Evolutionary conservation across 2,329 filamentous ascomycete species (phyloP), one percentile per base, ranked within the genome.

Genomic region (Fusarium brevicatenulatum): DNA sequence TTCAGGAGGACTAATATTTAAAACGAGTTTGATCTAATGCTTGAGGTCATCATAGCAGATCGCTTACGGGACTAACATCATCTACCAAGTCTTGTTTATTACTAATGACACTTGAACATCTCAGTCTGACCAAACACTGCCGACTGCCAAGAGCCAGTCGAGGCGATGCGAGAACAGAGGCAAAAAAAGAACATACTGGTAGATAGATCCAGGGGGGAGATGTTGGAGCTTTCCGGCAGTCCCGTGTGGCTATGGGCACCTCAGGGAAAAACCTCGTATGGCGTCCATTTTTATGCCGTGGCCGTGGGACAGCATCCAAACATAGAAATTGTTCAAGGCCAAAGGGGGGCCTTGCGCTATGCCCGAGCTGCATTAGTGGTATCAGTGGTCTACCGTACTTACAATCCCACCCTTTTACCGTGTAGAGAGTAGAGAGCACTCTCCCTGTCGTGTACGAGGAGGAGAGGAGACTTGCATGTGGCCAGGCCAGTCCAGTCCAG

Each of bases 251-350:
- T 77, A 75, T 75, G 75, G 47, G 36, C 61, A 25, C 25, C 25
- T 25, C 25, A 72, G 63, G 61, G 71, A 53, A 74, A 71, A 72
- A 74, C 32, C 71, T 73, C 71, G 71, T 74, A 73, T 73, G 72
- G 61, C 57, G 72, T 54, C 60, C 67, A 60, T 72, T 74, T 72
- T 74, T 74, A 72, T 74, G 71, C 63, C 39, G 56, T 68, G 72
- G 69, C 43, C 63, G 64, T 76, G 69, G 71, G 68, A 77, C 75
- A 77, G 55, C 66, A 74, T 40, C 70, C 75, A 77, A 76, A 77
- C 70, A 75, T 76, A 76, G 75, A 54, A 74, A 71, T 76, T 74
- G 63, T 65, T 32, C 54, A 64, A 60, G 25, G 59, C 32, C 52
- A 70, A 58, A 63, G 66, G 68, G 70, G 64, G 64, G 63, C 53